Conservation (phyloP, 257 asterid genomes). For the Solanum sejunctum region DNA sequence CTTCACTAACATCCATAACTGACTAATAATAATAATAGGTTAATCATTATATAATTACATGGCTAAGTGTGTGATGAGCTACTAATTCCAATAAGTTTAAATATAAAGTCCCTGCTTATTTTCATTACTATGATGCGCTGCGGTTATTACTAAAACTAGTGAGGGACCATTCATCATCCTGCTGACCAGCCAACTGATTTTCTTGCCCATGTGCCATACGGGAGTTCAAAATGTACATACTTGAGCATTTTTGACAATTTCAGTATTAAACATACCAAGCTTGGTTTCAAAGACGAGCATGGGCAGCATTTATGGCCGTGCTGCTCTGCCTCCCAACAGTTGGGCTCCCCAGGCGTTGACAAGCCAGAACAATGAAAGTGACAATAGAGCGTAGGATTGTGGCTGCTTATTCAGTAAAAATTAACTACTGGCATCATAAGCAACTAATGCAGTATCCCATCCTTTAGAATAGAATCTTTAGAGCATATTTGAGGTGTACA, state of each 20-base stretch:
- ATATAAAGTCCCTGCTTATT: background rate
- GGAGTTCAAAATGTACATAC: background rate
- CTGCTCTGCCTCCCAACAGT: background rate
- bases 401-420: background rate
- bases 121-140: background rate
- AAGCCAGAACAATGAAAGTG: background rate
- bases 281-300: background rate
- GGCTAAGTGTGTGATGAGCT: too few species aligned
- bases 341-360: background rate
- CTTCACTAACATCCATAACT: too few species aligned
- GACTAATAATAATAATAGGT: too few species aligned
- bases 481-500: background rate
- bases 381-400: background rate
- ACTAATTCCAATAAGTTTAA: background rate
- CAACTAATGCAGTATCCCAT: background rate
- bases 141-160: background rate
- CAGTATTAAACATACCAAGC: background rate
- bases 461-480: background rate
- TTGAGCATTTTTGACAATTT: background rate
- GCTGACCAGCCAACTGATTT: background rate
- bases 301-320: background rate
- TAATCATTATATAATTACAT: too few species aligned
- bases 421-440: background rate
- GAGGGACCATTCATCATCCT: background rate
- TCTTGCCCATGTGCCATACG: background rate